Conservation (phyloP, 148 eudicot species). For the Vaccinium macrocarpon region DNA sequence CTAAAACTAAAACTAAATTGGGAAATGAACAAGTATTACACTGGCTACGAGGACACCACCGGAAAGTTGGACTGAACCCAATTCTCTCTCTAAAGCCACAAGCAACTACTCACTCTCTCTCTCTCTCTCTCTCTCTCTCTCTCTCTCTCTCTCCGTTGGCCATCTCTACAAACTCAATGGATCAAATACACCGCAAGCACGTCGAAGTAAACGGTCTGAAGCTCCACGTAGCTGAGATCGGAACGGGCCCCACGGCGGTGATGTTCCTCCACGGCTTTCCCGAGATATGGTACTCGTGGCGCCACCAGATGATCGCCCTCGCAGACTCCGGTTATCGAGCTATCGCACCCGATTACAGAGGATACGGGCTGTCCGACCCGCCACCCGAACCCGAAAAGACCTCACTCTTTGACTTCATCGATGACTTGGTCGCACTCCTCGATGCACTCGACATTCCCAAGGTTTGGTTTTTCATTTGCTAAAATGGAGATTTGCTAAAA, state of each 20-base stretch:
- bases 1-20: too few relatives aligned
- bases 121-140: not conserved
- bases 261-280: conserved; percentile 47
- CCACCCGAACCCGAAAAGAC: conserved; percentile 35
- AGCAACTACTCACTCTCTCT: too few relatives aligned
- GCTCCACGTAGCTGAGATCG: conserved; percentile 37
- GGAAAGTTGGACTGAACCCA: too few relatives aligned
- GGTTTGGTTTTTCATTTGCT: too few relatives aligned
- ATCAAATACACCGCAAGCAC: conserved; percentile 28
- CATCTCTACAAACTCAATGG: conserved; percentile 17
- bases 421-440: conserved; percentile 17
- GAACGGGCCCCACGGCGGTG: conserved; percentile 25
- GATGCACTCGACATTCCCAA: too few relatives aligned
- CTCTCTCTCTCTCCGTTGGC: not conserved
- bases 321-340: conserved; percentile 37
- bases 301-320: conserved; percentile 40
- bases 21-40: too few relatives aligned
- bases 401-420: conserved; percentile 14
- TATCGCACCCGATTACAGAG: conserved; percentile 40
- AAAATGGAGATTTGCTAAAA: too few relatives aligned
- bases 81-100: too few relatives aligned
- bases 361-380: conserved; percentile 41
- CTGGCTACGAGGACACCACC: too few relatives aligned
- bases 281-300: conserved; percentile 50
- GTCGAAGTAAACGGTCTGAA: conserved; percentile 29